These are phyloP conservation scores for Cercospora zeae-maydis DNA, from an alignment of 2,329 filamentous ascomycete species.

Conservation along the genomic window DNA sequence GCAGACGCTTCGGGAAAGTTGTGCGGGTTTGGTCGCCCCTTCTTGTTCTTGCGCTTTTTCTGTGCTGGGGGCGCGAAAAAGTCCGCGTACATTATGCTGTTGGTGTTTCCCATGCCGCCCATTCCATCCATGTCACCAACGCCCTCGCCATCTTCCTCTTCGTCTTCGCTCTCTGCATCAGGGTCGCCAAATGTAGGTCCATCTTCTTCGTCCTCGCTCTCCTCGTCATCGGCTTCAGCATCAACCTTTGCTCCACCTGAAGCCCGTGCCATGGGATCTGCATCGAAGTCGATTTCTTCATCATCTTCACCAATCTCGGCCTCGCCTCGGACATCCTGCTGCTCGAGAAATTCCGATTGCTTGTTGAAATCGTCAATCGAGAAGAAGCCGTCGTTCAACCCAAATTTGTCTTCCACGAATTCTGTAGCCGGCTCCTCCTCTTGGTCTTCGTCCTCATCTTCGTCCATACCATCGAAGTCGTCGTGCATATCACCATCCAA, in stretches of 20 bases:
- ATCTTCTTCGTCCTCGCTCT: slow-evolving; percentile 63
- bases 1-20: slow-evolving; percentile 40
- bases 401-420: slow-evolving; percentile 70
- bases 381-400: slow-evolving; percentile 96
- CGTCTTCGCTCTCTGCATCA: slow-evolving; percentile 67
- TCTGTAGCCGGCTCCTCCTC: slow-evolving; percentile 51
- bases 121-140: slow-evolving; percentile 52
- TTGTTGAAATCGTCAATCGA: slow-evolving; percentile 97
- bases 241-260: slow-evolving; percentile 33
- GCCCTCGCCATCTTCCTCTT: slow-evolving; percentile 53
- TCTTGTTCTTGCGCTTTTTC: slow-evolving; percentile 58
- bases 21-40: slow-evolving; percentile 54
- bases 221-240: slow-evolving; percentile 44
- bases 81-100: slow-evolving; percentile 84
- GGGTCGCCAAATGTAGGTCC: slow-evolving; percentile 82
- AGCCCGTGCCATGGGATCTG: slow-evolving; percentile 60
- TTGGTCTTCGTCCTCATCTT: slow-evolving; percentile 42
- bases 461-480: slow-evolving; percentile 32
- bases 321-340: slow-evolving; percentile 75
- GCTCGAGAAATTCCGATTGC: slow-evolving; percentile 83
- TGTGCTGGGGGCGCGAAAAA: slow-evolving; percentile 85
- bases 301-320: slow-evolving; percentile 73
- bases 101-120: slow-evolving; percentile 67
- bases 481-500: slow-evolving; percentile 28
- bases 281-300: slow-evolving; percentile 85